phyloP scores from a whole-genome alignment of 257 asterid species.

The Forsythia suspensa region DNA sequence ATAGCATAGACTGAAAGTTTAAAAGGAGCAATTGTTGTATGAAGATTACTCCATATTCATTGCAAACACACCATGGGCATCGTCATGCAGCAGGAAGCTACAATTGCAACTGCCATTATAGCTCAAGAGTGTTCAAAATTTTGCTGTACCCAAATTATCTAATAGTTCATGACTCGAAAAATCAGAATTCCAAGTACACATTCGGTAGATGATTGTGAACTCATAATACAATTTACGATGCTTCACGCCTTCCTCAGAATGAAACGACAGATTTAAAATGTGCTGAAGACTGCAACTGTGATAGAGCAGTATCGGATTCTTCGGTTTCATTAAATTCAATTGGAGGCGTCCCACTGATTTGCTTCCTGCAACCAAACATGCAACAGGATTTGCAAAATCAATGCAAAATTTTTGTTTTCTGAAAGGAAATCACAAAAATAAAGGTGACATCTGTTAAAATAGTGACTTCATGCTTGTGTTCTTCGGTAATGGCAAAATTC shows the following conservation, averaged over 20 bases:
- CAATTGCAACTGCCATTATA: not conserved
- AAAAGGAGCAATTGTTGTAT: not conserved
- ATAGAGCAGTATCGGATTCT: slow-evolving; percentile 59
- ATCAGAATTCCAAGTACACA: not conserved
- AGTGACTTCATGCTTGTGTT: not conserved
- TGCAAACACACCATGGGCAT: not conserved
- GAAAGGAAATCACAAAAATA: not conserved
- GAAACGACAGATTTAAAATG: slow-evolving; percentile 41
- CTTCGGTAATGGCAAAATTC: no score
- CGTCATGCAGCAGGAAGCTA: not conserved
- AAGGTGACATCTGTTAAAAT: not conserved
- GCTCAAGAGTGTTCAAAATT: not conserved
- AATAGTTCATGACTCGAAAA: not conserved
- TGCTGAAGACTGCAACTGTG: slow-evolving; percentile 44
- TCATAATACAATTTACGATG: slow-evolving; percentile 13
- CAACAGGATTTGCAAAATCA: not conserved
- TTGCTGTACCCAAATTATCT: not conserved
- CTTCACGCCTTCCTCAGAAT: slow-evolving; percentile 32
- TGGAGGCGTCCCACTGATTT: slow-evolving; percentile 27
- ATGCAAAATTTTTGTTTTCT: not conserved
- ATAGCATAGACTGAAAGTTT: not conserved
- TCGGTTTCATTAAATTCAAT: slow-evolving; percentile 44
- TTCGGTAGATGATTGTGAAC: slow-evolving; percentile 12
- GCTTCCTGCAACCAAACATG: slow-evolving; percentile 40
- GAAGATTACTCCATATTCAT: not conserved